phyloP scores from a whole-genome alignment of 306 rosid genomes.

The Vigna hirtella region DNA sequence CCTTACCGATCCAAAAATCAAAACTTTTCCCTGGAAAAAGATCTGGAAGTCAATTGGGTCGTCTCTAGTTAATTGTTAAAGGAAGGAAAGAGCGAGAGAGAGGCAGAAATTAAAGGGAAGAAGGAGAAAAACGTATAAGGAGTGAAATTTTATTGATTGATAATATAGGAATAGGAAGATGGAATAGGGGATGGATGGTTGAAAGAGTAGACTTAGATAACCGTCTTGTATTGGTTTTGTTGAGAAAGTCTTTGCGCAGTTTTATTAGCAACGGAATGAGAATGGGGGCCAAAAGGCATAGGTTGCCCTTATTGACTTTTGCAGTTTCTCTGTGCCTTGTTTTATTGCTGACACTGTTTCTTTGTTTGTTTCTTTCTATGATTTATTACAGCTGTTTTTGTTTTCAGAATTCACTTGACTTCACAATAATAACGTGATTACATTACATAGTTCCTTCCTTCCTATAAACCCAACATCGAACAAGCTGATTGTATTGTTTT shows the following conservation, averaged over 20 bases:
- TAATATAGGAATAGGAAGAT: constrained; percentile 1
- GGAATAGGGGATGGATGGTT: constrained; percentile 14
- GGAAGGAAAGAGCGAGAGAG: neutral
- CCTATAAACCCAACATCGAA: constrained; percentile 12
- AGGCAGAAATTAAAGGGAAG: neutral
- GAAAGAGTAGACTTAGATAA: constrained; percentile 37
- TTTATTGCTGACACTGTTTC: constrained; percentile 53
- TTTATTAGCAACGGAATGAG: constrained; percentile 15
- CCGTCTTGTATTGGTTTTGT: constrained; percentile 29
- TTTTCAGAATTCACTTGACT: constrained; percentile 36
- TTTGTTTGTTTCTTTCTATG: constrained; percentile 31
- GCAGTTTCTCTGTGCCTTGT: constrained; percentile 39
- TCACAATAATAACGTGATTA: neutral
- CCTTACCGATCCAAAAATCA: constrained; percentile 60
- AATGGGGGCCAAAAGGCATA: constrained; percentile 51
- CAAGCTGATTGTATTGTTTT: neutral
- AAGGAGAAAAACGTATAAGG: neutral
- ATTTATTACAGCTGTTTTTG: constrained; percentile 53
- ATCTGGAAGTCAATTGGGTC: constrained; percentile 44
- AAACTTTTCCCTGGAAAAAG: constrained; percentile 49
- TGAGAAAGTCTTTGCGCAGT: constrained; percentile 43
- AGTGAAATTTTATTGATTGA: neutral
- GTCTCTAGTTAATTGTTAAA: constrained; percentile 25
- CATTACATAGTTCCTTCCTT: constrained; percentile 7
- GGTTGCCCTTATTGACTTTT: constrained; percentile 73